Conservation (phyloP, 345 rosid species). For the Brassica carinata region DNA sequence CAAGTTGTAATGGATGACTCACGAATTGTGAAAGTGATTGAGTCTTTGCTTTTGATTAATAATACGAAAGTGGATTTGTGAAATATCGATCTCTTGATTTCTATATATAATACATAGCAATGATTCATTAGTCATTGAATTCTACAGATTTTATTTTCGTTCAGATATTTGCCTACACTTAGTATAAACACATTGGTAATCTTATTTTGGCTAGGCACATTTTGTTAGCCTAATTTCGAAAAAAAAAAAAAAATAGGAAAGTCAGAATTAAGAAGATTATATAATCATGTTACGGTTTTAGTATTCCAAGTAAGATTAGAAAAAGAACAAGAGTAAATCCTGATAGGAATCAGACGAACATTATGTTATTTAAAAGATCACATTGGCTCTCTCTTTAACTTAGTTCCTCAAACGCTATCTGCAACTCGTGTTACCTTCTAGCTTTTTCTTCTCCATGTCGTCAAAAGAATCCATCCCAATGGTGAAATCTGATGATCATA, state of each 20-base stretch:
- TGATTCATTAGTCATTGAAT: neutral
- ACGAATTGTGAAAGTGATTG: too few species aligned
- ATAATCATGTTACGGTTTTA: neutral
- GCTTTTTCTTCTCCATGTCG: neutral
- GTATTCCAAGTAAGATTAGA: neutral
- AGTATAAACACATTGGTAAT: neutral
- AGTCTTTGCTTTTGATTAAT: too few species aligned
- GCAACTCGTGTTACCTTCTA: neutral
- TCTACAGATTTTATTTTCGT: neutral
- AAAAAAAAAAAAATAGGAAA: neutral
- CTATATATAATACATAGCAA: neutral
- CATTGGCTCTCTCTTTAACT: neutral
- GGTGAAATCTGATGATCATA: neutral
- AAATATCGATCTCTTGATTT: too few species aligned
- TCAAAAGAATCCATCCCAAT: neutral
- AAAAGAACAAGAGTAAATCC: neutral
- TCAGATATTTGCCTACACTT: neutral
- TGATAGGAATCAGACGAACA: neutral
- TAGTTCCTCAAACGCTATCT: neutral
- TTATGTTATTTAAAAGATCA: neutral
- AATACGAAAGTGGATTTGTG: too few species aligned
- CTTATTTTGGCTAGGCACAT: neutral
- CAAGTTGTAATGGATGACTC: too few species aligned
- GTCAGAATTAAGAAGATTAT: neutral
- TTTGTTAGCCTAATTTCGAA: neutral